Evolutionary conservation across 129 eudicot genomes (phyloP).

Genomic region (Saposhnikovia divaricata): DNA sequence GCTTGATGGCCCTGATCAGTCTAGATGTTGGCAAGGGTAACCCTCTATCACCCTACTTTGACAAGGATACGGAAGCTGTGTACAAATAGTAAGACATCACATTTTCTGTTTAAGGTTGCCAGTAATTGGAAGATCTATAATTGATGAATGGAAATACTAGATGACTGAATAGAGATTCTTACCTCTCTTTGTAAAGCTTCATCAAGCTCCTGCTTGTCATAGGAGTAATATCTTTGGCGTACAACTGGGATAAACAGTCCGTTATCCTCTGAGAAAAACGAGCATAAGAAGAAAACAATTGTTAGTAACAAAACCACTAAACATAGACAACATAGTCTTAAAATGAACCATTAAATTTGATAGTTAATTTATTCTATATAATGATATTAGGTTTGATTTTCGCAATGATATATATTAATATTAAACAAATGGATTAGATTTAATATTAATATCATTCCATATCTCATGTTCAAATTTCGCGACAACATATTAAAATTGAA

Average conservation of each 20-base stretch:
- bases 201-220: slow-evolving; percentile 64
- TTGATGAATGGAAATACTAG: neutral
- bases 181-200: slow-evolving; percentile 74
- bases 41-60: neutral
- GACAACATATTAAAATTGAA: too few relatives aligned
- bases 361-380: too few relatives aligned
- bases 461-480: too few relatives aligned
- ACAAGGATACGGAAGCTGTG: neutral
- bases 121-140: neutral
- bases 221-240: slow-evolving; percentile 58
- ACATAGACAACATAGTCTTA: neutral
- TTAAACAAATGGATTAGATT: too few relatives aligned
- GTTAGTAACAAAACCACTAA: neutral
- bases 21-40: neutral
- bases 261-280: slow-evolving; percentile 26
- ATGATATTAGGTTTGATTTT: too few relatives aligned
- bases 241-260: slow-evolving; percentile 54
- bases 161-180: neutral
- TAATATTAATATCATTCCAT: too few relatives aligned
- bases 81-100: too few relatives aligned
- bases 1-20: neutral
- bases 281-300: neutral
- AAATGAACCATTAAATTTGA: too few relatives aligned
- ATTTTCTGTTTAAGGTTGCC: neutral
- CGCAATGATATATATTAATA: too few relatives aligned